Evolutionary conservation across 768 basidiomycete genomes (phyloP).

Genomic region (Erythrobasidium yunnanense): DNA sequence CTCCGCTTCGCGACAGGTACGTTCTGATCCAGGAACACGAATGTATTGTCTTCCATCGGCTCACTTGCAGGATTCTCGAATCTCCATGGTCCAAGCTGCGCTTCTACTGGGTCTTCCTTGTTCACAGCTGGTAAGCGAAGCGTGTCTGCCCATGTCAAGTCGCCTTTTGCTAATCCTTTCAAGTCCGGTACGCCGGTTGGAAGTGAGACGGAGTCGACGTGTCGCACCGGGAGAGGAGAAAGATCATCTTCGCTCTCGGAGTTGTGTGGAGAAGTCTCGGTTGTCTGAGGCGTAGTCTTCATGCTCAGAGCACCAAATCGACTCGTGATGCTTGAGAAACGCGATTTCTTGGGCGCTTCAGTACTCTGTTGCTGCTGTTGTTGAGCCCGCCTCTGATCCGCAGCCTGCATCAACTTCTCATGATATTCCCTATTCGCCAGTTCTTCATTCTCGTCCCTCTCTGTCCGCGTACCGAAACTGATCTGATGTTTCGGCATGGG

Average conservation of each 20-base stretch:
- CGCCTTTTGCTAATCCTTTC: neutral
- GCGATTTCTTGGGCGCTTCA: neutral
- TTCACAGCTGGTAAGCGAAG: neutral
- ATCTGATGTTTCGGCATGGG: neutral
- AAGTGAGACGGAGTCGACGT: neutral
- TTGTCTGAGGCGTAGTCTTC: neutral
- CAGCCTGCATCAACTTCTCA: neutral
- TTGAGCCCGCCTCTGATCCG: neutral
- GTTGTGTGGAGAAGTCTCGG: neutral
- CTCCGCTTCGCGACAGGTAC: constrained; percentile 31
- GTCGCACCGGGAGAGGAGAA: neutral
- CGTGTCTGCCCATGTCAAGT: neutral
- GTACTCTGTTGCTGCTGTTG: neutral
- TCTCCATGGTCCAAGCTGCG: constrained; percentile 26
- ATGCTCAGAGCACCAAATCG: neutral
- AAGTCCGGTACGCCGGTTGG: neutral
- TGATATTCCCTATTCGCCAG: neutral
- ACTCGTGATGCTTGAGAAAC: neutral
- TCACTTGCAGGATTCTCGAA: constrained; percentile 7
- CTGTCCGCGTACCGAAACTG: neutral
- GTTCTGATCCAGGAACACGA: constrained; percentile 35
- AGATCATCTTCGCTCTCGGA: neutral
- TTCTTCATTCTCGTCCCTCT: neutral
- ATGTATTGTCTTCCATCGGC: constrained; percentile 29
- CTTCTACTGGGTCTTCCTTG: constrained; percentile 1